A percentile compares a stretch with the other conserved stretches of the same genome.
These are phyloP conservation scores for Barnettozyma vustinii DNA, from an alignment of 805 yeast species.

Conservation along the genomic window DNA sequence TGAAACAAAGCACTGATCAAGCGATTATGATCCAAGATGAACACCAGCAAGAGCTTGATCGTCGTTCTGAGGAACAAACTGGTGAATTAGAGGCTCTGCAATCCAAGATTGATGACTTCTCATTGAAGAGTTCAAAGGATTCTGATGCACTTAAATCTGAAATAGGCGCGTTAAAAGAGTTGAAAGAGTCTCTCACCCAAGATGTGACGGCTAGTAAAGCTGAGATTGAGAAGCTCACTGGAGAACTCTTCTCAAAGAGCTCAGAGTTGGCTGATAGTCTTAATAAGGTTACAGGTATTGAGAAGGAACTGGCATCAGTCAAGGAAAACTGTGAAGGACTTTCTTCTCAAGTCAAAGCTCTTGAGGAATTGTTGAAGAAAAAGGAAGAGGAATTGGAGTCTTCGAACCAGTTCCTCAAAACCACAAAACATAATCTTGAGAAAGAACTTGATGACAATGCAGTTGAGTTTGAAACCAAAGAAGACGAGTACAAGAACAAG, in stretches of 20 bases:
- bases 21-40: slow-evolving; percentile 3
- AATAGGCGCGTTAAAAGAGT: background rate
- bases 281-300: background rate
- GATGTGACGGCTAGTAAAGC: slow-evolving; percentile 5
- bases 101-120: background rate
- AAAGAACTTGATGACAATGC: slow-evolving; percentile 23
- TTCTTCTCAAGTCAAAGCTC: background rate
- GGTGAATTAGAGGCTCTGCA: background rate
- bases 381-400: background rate
- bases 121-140: background rate
- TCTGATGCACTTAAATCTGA: background rate
- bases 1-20: slow-evolving; percentile 7
- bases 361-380: slow-evolving; percentile 4
- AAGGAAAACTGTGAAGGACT: background rate
- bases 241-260: background rate
- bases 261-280: background rate
- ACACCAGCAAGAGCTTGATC: slow-evolving; percentile 10
- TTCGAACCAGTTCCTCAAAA: background rate
- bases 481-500: slow-evolving; percentile 24
- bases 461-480: slow-evolving; percentile 25
- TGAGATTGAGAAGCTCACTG: background rate
- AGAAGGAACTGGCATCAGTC: background rate
- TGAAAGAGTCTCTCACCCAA: background rate
- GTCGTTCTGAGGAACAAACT: background rate
- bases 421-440: slow-evolving; percentile 9